Evolutionary conservation across 495 filamentous ascomycete species (phyloP), one percentile per base, ranked within the genome.

Genomic region (Pseudoneurospora amorphoporcata): DNA sequence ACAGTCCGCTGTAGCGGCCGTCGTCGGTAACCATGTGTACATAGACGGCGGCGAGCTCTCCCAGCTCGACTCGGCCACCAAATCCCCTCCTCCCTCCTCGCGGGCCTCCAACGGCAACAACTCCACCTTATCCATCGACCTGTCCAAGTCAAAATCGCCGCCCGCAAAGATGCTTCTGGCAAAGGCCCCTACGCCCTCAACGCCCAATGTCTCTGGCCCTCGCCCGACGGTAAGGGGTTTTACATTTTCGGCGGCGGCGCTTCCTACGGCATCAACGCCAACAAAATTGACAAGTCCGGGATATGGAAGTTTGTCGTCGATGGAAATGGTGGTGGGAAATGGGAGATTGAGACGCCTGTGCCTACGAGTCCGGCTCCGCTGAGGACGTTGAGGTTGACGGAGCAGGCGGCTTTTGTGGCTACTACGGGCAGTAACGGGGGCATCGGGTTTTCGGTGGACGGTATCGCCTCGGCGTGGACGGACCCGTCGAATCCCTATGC

Each of bases 21-120:
- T 72, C 4, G 14, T 72, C n/a, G 70, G 70, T 7, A 23, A 41
- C 23, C n/a, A 65, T 9, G 45, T 72, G 0, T 72, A 72, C 12
- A 72, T 72, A 17, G 70, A 72, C 40, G 70, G 70, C 42, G 70
- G 70, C 8, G 53, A 68, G 10, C 29, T 72, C 12, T 72, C 45
- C 4, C 70, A 68, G 17, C n/a, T 72, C 23, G 69, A 70, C 17
- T 14, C 32, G 37, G 68, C 8, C 38, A 16, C 8, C 14, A 42
- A 16, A 10, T 43, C 17, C 16, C 41, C 14, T 7, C 39, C 39
- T 4, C 39, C 39, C 41, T 43, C 41, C 41, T 43, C 41, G 16
- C 41, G 41, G 16, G 14, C 16, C 17, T n/a, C 16, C 41, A 43
- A 43, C 41, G 41, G 41, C 41, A n/a, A 17, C 41, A 43, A 43